Evolutionary conservation across 495 filamentous ascomycete species (phyloP).

Genomic region (Darksidea phi): DNA sequence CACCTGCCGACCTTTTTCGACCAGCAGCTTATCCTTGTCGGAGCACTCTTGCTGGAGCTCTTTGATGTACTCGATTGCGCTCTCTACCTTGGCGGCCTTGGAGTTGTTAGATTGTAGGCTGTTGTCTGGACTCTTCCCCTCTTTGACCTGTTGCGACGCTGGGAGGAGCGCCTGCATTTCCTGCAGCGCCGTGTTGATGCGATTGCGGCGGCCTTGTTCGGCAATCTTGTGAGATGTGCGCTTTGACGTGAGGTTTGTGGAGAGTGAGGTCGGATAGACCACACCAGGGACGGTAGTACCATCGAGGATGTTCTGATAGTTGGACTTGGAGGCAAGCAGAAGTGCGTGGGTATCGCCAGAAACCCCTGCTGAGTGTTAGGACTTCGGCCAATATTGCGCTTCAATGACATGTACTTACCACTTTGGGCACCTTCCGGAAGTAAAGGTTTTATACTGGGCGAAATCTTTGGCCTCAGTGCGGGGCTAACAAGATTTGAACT

Average conservation of each 20-base stretch:
- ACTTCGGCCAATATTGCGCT: constrained; percentile 24
- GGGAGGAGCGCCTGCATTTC: constrained; percentile 87
- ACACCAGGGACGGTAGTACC: constrained; percentile 87
- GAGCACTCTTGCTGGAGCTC: constrained; percentile 71
- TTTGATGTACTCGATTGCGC: constrained; percentile 94
- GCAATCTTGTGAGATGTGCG: constrained; percentile 97
- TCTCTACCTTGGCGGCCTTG: constrained; percentile 94
- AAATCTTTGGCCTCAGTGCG: constrained; percentile 86
- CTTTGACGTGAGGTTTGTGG: constrained; percentile 91
- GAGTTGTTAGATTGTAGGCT: constrained; percentile 59
- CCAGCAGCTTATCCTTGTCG: constrained; percentile 63
- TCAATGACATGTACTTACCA: constrained; percentile 49
- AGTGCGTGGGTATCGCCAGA: constrained; percentile 76
- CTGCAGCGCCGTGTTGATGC: constrained; percentile 85
- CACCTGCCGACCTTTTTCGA: constrained; percentile 62
- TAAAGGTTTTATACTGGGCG: constrained; percentile 88
- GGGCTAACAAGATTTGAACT: constrained; percentile 78
- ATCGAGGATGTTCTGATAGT: constrained; percentile 96
- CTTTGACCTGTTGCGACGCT: constrained; percentile 36
- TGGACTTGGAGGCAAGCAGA: constrained; percentile 87
- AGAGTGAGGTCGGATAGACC: constrained; percentile 84
- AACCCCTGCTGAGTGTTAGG: constrained; percentile 44
- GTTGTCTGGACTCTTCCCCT: constrained; percentile 42
- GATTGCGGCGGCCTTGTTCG: constrained; percentile 90
- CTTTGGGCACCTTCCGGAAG: constrained; percentile 60